Evolutionary conservation across 768 basidiomycete species (phyloP), one percentile per base, ranked within the genome.

Genomic region (Podaxis sp.): DNA sequence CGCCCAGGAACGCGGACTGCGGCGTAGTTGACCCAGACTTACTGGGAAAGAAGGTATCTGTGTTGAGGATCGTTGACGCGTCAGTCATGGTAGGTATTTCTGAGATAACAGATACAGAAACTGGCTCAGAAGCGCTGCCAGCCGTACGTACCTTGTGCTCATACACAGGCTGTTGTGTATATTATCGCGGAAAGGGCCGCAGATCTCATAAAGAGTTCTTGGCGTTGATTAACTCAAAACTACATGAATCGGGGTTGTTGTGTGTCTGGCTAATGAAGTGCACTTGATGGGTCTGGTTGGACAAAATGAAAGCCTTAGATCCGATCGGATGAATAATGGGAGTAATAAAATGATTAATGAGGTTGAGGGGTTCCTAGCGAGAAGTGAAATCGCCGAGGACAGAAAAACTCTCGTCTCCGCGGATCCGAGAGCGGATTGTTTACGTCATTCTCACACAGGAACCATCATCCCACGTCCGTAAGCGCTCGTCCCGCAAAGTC

Each of bases 21-120:
- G 77, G 76, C 2, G 78, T 76, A 11, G 72, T 77, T 3, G 70
- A 77, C 62, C 71, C 76, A 11, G 69, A 77, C 62, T 63, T 79
- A 38, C 62, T 52, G 36, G 72, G 79, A 1, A 77, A 78, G 62
- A 70, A 71, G 1, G 67, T 70, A 1, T 42, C 44, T 6, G 76
- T 73, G 6, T 58, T 78, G 55, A 68, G 78, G 4, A 64, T 78
- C 18, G 73, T 79, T 5, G 76, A 79, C 65, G 73, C 73, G 5
- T 75, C 75, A 14, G 67, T 70, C 58, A 62, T 72, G 62, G 76
- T 73, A 55, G 55, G 73, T 62, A 10, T n/a, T 47, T 27, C 47
- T 11, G 46, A 57, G 9, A 16, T 27, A 13, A 50, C 6, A 16
- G 23, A 11, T 25, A 32, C 10, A n/a, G 28, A 16, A 4, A 37